These are phyloP conservation scores for Mycena latifolia DNA, from an alignment of 768 basidiomycete genomes.

Conservation along the genomic window DNA sequence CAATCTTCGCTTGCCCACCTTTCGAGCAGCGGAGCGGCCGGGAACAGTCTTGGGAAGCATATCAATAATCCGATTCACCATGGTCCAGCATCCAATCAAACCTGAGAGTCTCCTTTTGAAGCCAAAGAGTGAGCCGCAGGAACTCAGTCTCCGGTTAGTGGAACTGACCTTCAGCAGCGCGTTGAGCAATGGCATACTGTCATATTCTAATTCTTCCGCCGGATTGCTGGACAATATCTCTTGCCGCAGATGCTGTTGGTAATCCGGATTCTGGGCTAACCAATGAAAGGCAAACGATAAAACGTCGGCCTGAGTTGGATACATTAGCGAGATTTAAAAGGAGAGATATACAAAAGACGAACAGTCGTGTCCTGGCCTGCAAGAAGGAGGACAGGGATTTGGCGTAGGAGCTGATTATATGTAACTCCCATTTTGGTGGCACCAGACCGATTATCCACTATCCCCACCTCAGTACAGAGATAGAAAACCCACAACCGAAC, in stretches of 20 bases:
- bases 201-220: too few species aligned
- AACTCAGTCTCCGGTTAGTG: background rate
- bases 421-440: too few species aligned
- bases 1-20: constrained; percentile 23
- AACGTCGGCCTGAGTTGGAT: too few species aligned
- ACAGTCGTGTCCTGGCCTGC: too few species aligned
- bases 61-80: constrained; percentile 7
- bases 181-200: background rate
- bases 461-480: too few species aligned
- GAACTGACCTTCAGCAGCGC: constrained; percentile 32
- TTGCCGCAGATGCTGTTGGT: too few species aligned
- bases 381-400: background rate
- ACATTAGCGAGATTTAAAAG: too few species aligned
- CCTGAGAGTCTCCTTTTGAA: constrained; percentile 31
- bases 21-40: constrained; percentile 20
- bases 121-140: background rate
- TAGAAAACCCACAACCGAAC: background rate
- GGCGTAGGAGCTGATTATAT: background rate
- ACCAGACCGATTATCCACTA: too few species aligned
- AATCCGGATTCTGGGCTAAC: too few species aligned
- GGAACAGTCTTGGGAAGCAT: constrained; percentile 15
- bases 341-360: too few species aligned
- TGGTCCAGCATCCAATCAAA: background rate
- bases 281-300: too few species aligned
- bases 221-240: too few species aligned